Evolutionary conservation across 352 stramenopile genomes (phyloP).

Genomic region (Phytophthora podocarpi): DNA sequence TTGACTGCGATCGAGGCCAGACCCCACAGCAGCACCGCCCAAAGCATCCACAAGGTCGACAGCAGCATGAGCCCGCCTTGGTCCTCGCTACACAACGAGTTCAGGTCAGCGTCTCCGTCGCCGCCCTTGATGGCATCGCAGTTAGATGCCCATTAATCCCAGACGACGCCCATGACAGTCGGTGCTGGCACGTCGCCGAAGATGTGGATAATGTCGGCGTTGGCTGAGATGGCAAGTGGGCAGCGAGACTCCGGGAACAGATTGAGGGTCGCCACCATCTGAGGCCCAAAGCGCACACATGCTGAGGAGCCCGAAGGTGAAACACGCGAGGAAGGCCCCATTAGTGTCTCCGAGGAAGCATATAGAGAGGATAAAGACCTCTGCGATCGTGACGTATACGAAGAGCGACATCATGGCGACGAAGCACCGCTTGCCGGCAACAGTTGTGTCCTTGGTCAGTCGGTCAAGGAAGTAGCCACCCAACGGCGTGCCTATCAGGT

Average conservation of each 20-base stretch:
- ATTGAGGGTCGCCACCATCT: constrained; percentile 79
- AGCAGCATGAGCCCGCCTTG: constrained; percentile 55
- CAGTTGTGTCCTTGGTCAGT: constrained; percentile 38
- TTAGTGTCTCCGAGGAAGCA: constrained; percentile 35
- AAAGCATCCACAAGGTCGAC: constrained; percentile 52
- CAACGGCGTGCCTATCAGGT: constrained; percentile 73
- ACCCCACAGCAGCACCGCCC: constrained; percentile 55
- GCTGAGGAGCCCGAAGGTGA: constrained; percentile 49
- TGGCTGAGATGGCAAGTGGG: constrained; percentile 79
- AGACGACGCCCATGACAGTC: constrained; percentile 83
- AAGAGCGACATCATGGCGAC: constrained; percentile 47
- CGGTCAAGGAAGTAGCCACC: constrained; percentile 65
- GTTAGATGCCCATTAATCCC: constrained; percentile 78
- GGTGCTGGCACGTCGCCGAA: constrained; percentile 91
- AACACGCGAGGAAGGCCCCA: constrained; percentile 47
- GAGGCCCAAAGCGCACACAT: constrained; percentile 57
- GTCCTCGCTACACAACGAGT: constrained; percentile 47
- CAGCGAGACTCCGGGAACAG: constrained; percentile 67
- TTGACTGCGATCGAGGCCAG: constrained; percentile 25
- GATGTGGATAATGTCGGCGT: constrained; percentile 81
- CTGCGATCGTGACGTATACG: constrained; percentile 41
- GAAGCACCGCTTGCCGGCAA: constrained; percentile 35
- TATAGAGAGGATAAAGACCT: constrained; percentile 44
- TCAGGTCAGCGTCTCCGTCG: constrained; percentile 40
- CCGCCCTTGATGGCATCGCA: constrained; percentile 53